phyloP scores from a whole-genome alignment of 164 flowering plant species.

The Pachysandra terminalis region DNA sequence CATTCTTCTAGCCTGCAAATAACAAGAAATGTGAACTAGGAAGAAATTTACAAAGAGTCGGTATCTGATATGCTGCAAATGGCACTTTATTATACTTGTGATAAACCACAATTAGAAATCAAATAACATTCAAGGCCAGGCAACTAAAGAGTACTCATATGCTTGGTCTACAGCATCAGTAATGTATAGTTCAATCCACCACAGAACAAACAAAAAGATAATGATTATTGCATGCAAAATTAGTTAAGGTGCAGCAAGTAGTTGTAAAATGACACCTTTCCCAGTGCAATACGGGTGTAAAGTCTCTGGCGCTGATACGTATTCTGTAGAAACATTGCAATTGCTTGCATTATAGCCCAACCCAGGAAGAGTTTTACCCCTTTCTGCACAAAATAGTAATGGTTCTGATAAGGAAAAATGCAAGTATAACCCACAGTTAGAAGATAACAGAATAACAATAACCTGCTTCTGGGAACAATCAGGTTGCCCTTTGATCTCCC shows the following conservation, averaged over 20 bases:
- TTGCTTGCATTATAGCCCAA: conserved; percentile 99
- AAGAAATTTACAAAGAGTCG: background rate
- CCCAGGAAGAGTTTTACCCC: conserved; percentile 79
- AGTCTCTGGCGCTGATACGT: conserved; percentile 95
- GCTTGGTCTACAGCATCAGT: too few species aligned
- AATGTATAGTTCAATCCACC: conserved; percentile 2
- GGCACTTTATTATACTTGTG: too few species aligned
- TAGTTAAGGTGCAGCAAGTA: background rate
- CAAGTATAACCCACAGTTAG: background rate
- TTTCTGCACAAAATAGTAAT: conserved; percentile 45
- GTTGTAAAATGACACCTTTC: conserved; percentile 54
- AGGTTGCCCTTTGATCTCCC: conserved; percentile 93
- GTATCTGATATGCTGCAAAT: background rate
- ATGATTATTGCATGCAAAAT: background rate
- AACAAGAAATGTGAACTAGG: background rate
- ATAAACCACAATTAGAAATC: too few species aligned
- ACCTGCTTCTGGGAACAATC: conserved; percentile 93
- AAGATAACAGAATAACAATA: background rate
- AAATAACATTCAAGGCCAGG: too few species aligned
- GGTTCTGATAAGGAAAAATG: background rate
- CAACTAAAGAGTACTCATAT: background rate
- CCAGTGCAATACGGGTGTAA: conserved; percentile 96
- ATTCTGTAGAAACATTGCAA: conserved; percentile 95
- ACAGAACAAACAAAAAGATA: background rate
- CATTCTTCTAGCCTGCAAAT: conserved; percentile 88